Percentiles rank a stretch among this genome's conserved stretches.
Conservation (phyloP, 257 asterid species). For the Verbascum thapsus region DNA sequence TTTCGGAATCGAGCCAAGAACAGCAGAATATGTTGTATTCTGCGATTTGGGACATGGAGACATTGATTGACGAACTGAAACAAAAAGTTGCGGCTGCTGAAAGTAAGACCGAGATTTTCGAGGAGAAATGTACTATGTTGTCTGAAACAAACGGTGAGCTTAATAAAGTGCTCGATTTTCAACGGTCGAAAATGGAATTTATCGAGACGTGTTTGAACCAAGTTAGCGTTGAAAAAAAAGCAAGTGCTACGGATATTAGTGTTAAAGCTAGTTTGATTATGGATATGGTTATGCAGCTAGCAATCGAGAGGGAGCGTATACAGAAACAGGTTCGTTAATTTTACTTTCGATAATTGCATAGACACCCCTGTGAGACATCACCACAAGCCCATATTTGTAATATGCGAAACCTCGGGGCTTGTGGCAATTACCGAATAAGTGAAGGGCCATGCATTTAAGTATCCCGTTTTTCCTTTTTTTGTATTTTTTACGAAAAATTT, state of each 20-base stretch:
- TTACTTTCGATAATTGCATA: not conserved
- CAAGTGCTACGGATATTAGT: slow-evolving; percentile 60
- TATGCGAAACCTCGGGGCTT: too few relatives aligned
- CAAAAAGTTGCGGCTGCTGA: slow-evolving; percentile 72
- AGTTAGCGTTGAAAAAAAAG: slow-evolving; percentile 51
- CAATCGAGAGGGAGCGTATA: slow-evolving; percentile 77
- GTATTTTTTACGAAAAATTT: not conserved
- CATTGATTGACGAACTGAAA: slow-evolving; percentile 82
- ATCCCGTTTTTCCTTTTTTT: not conserved
- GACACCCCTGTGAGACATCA: too few relatives aligned
- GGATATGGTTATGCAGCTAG: slow-evolving; percentile 73
- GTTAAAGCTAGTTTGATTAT: slow-evolving; percentile 56
- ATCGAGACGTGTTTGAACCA: slow-evolving; percentile 58
- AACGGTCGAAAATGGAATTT: slow-evolving; percentile 46
- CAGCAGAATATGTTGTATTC: slow-evolving; percentile 83
- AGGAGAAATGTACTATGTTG: slow-evolving; percentile 60
- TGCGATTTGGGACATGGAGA: slow-evolving; percentile 99
- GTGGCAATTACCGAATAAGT: too few relatives aligned
- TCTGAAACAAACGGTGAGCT: slow-evolving; percentile 64
- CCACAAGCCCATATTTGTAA: too few relatives aligned
- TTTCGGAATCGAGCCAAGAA: slow-evolving; percentile 86
- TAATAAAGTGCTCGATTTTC: slow-evolving; percentile 53
- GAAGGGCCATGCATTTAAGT: too few relatives aligned
- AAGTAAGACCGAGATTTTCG: slow-evolving; percentile 56
- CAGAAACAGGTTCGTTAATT: slow-evolving; percentile 59